Percentiles rank a stretch among this genome's conserved stretches.
Evolutionary conservation across 169 alveolate species (phyloP).

Genomic region (Plasmodium falciparum): DNA sequence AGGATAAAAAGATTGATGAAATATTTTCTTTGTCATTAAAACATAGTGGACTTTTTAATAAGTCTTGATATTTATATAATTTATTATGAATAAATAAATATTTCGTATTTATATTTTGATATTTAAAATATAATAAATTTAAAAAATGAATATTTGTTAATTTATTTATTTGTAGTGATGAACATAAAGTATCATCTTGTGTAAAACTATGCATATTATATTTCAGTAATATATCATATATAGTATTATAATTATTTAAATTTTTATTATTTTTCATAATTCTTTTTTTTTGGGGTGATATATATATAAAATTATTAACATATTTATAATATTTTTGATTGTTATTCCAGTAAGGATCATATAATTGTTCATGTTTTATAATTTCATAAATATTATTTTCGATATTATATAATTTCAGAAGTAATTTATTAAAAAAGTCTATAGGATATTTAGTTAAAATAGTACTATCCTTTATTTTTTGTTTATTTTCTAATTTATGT

Average conservation of each 20-base stretch:
- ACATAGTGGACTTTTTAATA: not conserved
- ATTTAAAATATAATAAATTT: too few species aligned
- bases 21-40: constrained; percentile 24
- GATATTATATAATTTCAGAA: constrained; percentile 6
- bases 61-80: constrained; percentile 1
- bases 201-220: not conserved
- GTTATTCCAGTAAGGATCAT: constrained; percentile 2
- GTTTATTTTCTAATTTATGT: not conserved
- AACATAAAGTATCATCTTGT: too few species aligned
- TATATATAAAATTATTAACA: not conserved
- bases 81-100: not conserved
- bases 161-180: too few species aligned
- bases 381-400: constrained; percentile 8
- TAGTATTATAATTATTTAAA: not conserved
- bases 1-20: constrained; percentile 18
- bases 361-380: constrained; percentile 24
- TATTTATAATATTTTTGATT: constrained; percentile 27
- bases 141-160: too few species aligned
- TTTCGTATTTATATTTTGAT: too few species aligned
- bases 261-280: not conserved
- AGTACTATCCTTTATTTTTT: not conserved
- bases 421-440: not conserved
- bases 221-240: too few species aligned
- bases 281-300: too few species aligned
- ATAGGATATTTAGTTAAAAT: not conserved